A percentile compares a stretch with the other conserved stretches of the same genome.
phyloP scores from a whole-genome alignment of 371 early-diverging fungal genomes.

The Mortierella polycephala region DNA sequence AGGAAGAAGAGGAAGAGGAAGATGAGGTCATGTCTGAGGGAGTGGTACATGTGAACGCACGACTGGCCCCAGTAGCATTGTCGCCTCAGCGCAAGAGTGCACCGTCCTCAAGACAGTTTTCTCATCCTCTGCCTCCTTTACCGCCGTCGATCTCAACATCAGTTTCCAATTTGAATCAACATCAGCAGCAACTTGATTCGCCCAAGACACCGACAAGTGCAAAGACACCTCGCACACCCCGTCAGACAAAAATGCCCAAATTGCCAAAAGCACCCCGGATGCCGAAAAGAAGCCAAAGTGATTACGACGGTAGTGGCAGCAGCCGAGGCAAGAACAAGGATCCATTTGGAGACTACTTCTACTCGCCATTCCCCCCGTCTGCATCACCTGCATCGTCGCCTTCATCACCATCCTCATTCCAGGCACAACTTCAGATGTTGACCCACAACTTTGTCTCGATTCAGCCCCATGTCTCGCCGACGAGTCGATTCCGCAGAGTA shows the following conservation, averaged over 20 bases:
- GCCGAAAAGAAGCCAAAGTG: slow-evolving; percentile 34
- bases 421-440: slow-evolving; percentile 40
- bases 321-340: slow-evolving; percentile 29
- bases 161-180: neutral
- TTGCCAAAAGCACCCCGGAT: slow-evolving; percentile 24
- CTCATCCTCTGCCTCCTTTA: slow-evolving; percentile 14
- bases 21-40: slow-evolving; percentile 56
- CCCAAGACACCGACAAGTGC: slow-evolving; percentile 41
- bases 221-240: slow-evolving; percentile 26
- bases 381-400: slow-evolving; percentile 40
- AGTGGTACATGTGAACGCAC: slow-evolving; percentile 39
- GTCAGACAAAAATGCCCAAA: slow-evolving; percentile 16
- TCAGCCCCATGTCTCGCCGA: slow-evolving; percentile 44
- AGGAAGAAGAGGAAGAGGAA: slow-evolving; percentile 45
- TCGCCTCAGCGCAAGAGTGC: slow-evolving; percentile 16
- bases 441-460: slow-evolving; percentile 53
- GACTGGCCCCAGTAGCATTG: slow-evolving; percentile 14
- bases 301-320: slow-evolving; percentile 6
- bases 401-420: slow-evolving; percentile 34
- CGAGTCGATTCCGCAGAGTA: slow-evolving; percentile 30
- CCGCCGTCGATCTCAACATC: slow-evolving; percentile 19
- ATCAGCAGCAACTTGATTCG: slow-evolving; percentile 21
- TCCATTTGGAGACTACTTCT: slow-evolving; percentile 34
- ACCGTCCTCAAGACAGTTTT: neutral
- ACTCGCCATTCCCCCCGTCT: slow-evolving; percentile 38